Percentiles rank a stretch among this genome's conserved stretches.
Conservation (phyloP, 345 rosid genomes). For the Clarkia xantiana region DNA sequence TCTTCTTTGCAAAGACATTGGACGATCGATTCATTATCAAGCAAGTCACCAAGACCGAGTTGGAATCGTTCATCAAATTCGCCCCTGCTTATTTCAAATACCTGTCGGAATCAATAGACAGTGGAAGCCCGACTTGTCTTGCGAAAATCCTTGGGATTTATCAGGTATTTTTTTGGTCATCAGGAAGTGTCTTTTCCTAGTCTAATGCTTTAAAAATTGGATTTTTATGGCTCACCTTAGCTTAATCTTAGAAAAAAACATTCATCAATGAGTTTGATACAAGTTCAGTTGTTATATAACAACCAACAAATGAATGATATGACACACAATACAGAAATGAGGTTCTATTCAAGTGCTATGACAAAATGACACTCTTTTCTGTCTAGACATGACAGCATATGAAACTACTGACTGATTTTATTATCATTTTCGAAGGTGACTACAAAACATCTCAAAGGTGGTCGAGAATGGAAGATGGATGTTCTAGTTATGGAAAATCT, state of each 20-base stretch:
- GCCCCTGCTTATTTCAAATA: constrained; percentile 80
- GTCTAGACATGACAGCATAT: neutral
- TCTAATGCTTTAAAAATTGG: no score
- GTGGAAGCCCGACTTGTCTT: constrained; percentile 87
- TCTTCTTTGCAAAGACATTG: constrained; percentile 91
- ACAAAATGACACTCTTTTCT: neutral
- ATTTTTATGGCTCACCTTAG: no score
- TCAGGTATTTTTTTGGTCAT: constrained; percentile 42
- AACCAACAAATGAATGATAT: no score
- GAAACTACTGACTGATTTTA: neutral
- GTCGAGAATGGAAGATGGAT: constrained; percentile 79
- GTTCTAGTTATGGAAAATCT: constrained; percentile 97
- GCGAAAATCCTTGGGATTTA: constrained; percentile 93
- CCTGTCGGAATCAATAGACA: constrained; percentile 60
- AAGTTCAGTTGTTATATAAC: no score
- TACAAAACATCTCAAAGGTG: constrained; percentile 62
- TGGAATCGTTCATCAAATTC: constrained; percentile 84
- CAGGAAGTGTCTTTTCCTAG: no score
- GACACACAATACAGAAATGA: no score
- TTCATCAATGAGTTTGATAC: no score
- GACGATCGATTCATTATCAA: constrained; percentile 92
- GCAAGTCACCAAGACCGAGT: constrained; percentile 93
- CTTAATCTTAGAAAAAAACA: no score
- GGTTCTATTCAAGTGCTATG: no score
- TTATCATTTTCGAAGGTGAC: constrained; percentile 33